Percentiles rank a stretch among this genome's conserved stretches.
Evolutionary conservation across 2,329 filamentous ascomycete species (phyloP).

Genomic region (Trematosphaeria pertusa): DNA sequence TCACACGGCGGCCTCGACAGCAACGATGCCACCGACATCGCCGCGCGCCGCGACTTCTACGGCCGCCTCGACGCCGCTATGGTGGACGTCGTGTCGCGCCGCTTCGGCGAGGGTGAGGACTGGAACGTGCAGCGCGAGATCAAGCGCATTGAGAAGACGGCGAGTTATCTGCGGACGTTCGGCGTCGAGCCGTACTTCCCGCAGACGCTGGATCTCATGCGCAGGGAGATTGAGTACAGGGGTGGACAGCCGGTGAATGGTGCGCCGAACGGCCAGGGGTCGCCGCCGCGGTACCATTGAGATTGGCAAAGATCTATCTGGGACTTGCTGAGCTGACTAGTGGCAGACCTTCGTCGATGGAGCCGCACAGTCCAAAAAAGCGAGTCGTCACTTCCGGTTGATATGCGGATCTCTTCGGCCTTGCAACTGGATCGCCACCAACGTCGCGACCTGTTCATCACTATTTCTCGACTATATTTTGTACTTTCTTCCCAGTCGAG

Average conservation of each 20-base stretch:
- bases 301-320: no score
- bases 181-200: conserved; percentile 63
- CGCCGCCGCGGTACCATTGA: conserved; percentile 47
- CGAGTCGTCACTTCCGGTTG: no score
- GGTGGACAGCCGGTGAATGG: conserved; percentile 19
- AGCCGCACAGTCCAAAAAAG: background rate
- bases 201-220: conserved; percentile 59
- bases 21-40: conserved; percentile 56
- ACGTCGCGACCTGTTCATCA: no score
- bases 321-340: no score
- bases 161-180: conserved; percentile 58
- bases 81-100: conserved; percentile 59
- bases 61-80: conserved; percentile 56
- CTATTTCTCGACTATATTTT: no score
- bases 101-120: conserved; percentile 60
- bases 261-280: conserved; percentile 35
- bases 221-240: conserved; percentile 47
- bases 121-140: conserved; percentile 61
- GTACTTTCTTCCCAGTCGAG: no score
- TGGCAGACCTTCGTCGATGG: background rate
- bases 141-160: conserved; percentile 64
- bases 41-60: conserved; percentile 59
- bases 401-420: no score
- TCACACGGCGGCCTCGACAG: conserved; percentile 60
- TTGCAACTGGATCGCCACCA: no score